Percentiles rank a stretch among this genome's conserved stretches.
These are phyloP conservation scores for Lachancea sp. DNA, from an alignment of 805 yeast genomes.

Conservation along the genomic window DNA sequence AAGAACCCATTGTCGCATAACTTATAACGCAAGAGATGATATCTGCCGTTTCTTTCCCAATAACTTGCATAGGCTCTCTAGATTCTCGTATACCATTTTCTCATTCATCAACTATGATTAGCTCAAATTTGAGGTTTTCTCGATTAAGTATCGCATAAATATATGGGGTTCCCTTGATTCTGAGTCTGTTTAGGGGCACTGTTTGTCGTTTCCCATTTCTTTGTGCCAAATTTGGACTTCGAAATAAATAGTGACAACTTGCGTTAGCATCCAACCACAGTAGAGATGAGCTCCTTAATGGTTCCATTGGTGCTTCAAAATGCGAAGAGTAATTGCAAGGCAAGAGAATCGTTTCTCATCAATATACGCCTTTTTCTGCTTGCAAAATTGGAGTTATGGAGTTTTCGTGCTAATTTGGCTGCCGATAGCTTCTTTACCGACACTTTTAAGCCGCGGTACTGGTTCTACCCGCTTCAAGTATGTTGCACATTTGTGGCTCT, in stretches of 20 bases:
- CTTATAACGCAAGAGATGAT: background rate
- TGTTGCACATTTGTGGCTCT: background rate
- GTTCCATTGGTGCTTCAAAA: background rate
- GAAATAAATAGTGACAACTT: too few species aligned
- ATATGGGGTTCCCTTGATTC: too few species aligned
- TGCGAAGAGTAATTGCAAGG: background rate
- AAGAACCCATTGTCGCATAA: slow-evolving; percentile 1
- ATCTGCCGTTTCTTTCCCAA: background rate
- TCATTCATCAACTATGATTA: too few species aligned
- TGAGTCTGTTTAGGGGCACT: background rate
- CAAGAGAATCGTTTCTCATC: background rate
- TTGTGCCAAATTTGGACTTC: too few species aligned
- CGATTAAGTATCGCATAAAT: too few species aligned
- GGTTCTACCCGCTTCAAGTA: slow-evolving; percentile 5
- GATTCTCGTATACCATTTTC: background rate
- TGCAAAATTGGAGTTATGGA: slow-evolving; percentile 4
- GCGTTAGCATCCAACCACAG: background rate
- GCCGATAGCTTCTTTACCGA: slow-evolving; percentile 3
- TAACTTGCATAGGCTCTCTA: background rate
- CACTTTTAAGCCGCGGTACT: background rate
- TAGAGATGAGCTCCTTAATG: slow-evolving; percentile 12
- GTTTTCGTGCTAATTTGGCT: background rate
- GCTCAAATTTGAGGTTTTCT: too few species aligned
- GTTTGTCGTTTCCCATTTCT: background rate
- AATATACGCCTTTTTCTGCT: slow-evolving; percentile 1